Base-by-base conservation (phyloP, 495 filamentous ascomycete genomes). In the Podospora bellae-mahoneyi region DNA sequence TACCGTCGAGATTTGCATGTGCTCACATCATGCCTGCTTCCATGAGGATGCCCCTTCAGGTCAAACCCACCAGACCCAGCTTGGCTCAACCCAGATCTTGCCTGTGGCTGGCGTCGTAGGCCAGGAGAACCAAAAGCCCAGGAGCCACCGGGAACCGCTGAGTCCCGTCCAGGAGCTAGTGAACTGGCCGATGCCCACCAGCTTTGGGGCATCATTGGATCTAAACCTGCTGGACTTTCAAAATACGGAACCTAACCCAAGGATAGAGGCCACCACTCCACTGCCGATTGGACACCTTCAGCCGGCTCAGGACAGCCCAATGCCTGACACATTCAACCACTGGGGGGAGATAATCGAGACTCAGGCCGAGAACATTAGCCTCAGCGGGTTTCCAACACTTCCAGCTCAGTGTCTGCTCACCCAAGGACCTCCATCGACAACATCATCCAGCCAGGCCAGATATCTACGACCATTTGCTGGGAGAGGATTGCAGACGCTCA, bases 21-120 rank as follows among this genome's bases (percentile, higher is more conserved):
- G 89, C 72, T 85, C 84, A 16, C 89, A 91, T 75, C 89, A 91
- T 81, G 89, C 89, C 39, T 91, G 89, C 75, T 91, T 85, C 72
- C 89, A 91, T 72, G 85, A 89, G 70, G 78, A 82, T 68, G 55
- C 76, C 64, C 78, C 65, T 18, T 32, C 77, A 64, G 68, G 65
- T 48, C 76, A 74, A 44, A 53, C 73, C 65, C 63, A 66, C n/a
- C 75, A 73, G 39, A 53, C 73, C 65, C 63, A 66, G 23, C 71
- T 65, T 66, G 23, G 20, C 26, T 27, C 20, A 64, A 70, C 39
- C 61, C 63, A 68, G n/a, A 61, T 69, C 48, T n/a, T 62, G 18
- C 58, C 67, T 34, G 34, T 68, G 53, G 64, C 69, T 26, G 71
- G 60, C 54, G 66, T 73, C 39, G 64, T 69, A 34, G 80, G 74